Conservation (phyloP, 352 stramenopile species). For the Pythium guiyangense region DNA sequence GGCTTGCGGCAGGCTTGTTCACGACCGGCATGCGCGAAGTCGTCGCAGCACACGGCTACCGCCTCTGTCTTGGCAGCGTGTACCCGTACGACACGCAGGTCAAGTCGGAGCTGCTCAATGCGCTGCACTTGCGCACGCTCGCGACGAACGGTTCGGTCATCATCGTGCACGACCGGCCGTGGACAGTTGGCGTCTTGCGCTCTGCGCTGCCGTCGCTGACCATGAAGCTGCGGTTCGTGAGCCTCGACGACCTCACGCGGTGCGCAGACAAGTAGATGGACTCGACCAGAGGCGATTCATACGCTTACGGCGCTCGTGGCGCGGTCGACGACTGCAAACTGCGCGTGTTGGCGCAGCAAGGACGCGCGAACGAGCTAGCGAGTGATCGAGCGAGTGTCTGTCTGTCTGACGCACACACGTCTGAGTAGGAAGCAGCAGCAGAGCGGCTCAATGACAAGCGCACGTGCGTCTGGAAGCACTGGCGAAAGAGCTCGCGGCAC, state of each 20-base stretch:
- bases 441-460: background rate
- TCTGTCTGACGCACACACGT: background rate
- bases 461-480: conserved; percentile 74
- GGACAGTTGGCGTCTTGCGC: conserved; percentile 71
- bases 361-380: conserved; percentile 53
- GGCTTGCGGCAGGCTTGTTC: conserved; percentile 81
- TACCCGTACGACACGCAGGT: conserved; percentile 87
- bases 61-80: conserved; percentile 81
- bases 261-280: conserved; percentile 16
- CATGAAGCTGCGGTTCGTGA: conserved; percentile 57
- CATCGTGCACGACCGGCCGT: conserved; percentile 80
- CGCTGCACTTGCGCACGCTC: conserved; percentile 42
- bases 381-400: background rate
- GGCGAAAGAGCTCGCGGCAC: conserved; percentile 75
- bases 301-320: too few relatives aligned
- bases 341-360: conserved; percentile 40
- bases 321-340: conserved; percentile 25
- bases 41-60: conserved; percentile 66
- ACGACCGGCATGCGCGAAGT: conserved; percentile 76
- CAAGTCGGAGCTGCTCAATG: conserved; percentile 61
- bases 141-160: conserved; percentile 72
- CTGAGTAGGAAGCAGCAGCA: background rate
- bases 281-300: too few relatives aligned
- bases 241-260: conserved; percentile 51
- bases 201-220: conserved; percentile 48